Evolutionary conservation across 768 basidiomycete genomes (phyloP).

Genomic region (Russula sp.): DNA sequence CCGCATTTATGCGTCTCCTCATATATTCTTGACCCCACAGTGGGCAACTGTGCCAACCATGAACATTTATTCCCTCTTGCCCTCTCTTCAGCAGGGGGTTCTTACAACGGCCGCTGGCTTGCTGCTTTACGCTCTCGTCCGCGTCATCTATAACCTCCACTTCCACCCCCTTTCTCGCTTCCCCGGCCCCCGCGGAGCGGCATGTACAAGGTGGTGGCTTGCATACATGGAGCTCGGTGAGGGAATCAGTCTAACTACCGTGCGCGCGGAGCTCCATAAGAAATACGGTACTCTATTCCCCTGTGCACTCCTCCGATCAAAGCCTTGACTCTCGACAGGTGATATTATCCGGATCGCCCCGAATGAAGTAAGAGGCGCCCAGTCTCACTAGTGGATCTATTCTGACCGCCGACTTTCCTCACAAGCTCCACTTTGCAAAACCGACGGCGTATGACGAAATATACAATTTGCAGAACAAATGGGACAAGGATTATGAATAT

Average conservation of each 20-base stretch:
- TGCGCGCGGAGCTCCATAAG: constrained; percentile 13
- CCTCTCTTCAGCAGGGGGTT: not conserved
- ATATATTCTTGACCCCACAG: no score
- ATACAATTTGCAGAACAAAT: constrained; percentile 30
- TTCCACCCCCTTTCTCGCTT: constrained; percentile 23
- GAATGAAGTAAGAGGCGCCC: constrained; percentile 22
- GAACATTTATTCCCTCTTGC: not conserved
- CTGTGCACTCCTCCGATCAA: not conserved
- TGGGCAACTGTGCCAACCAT: no score
- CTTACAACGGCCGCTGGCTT: not conserved
- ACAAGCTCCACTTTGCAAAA: constrained; percentile 21
- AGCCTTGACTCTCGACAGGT: constrained; percentile 2
- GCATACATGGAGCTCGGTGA: constrained; percentile 19
- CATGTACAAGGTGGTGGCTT: constrained; percentile 24
- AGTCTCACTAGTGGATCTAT: not conserved
- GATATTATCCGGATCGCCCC: constrained; percentile 24
- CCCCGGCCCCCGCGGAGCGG: constrained; percentile 19
- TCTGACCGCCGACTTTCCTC: not conserved
- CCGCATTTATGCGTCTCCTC: no score
- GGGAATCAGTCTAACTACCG: constrained; percentile 14
- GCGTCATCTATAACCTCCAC: constrained; percentile 13
- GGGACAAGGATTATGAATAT: constrained; percentile 42
- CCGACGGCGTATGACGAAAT: constrained; percentile 22
- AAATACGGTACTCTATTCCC: constrained; percentile 8
- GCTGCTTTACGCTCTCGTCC: constrained; percentile 3